Base-by-base conservation (phyloP, 495 filamentous ascomycete species). In the Penicillium cataractarum region DNA sequence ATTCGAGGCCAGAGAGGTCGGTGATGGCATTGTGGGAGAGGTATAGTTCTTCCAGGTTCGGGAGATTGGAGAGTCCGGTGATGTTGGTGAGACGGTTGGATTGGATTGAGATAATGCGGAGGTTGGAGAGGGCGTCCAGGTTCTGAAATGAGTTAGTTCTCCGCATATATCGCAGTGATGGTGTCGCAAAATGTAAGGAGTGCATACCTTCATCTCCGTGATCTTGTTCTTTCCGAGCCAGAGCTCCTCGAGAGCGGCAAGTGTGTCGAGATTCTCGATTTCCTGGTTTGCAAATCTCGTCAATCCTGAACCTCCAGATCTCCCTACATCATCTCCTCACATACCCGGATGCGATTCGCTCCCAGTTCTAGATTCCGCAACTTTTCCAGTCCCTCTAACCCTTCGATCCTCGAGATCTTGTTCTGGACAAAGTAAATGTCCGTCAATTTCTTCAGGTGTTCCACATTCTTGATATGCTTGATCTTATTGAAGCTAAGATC, bases 151-250 rank as follows among this genome's bases (percentile, higher is more conserved):
- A 8, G 52, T 17, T 46, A 39, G 13, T 39, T 17, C 27, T 6
- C 19, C 3, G 40, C 12, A 12, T 0, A 15, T 12, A 17, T 50
- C 4, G 13, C 26, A 27, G 26, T 2, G 26, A 10, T 54, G 39
- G 6, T 19, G n/a, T 13, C 24, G 31, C 8, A 26, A 8, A 12
- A 4, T 19, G 17, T 21, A n/a, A 21, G 12, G 10, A 40, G 8
- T 40, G 56, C 68, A 51, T 59, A 86, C 90, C 69, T 88, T 89
- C 57, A 99, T 82, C 73, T 92, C 86, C 2, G 88, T 90, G 68
- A 99, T 97, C 71, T 97, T 97, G 74, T 99, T 99, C 83, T 97
- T 97, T 37, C 94, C 95, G 8, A 99, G 79, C 96, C 96, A 99
- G 13, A 99, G 83, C 71, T 97, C 84, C 72, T 97, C 89, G 44